Evolutionary conservation across 257 asterid species (phyloP), one percentile per base, ranked within the genome.

Genomic region (Solanum sejunctum): DNA sequence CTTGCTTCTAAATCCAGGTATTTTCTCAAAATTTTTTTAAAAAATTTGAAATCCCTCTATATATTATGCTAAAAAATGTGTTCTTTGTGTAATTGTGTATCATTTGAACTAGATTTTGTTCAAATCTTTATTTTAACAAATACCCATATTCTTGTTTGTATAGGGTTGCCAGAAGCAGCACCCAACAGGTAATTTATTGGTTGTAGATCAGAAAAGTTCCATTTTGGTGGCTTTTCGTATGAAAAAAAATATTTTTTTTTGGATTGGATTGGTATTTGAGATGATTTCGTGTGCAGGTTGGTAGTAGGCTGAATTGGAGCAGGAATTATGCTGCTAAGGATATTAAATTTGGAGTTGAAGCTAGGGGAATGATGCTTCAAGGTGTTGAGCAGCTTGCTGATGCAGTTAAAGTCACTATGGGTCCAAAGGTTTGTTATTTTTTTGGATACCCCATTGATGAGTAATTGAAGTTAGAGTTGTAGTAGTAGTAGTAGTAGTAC

Each of bases 351-450:
- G 98, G 98, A 28, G 97, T 92, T 15, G 99, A 94, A 85, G 98
- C 99, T 20, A 94, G 98, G 82, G 94, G 96, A 20, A 55, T 91
- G 89, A 94, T 96, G 98, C 98, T 96, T 41, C 92, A 93, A 87
- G 99, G 99, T 36, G 98, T 96, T 16, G 99, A 96, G 86, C 98
- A 93, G 83, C 98, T 96, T 55, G 97, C 99, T 1, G 98, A 96
- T 83, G 98, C 98, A 2, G 98, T 94, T 87, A 91, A 91, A 92
- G 97, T 94, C 28, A 96, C 99, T 28, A 94, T 96, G 99, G 99
- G 99, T 10, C 99, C 99, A 11, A 94, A 96, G 97, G 99, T 95
- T 81, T 3, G 13, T 21, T 20, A n/a, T n/a, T 52, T 21, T 32
- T 32, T 80, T 81, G 28, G 3, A 10, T 45, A 21, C 20, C 20